phyloP scores from a whole-genome alignment of 768 basidiomycete species.

The Crassisporium funariophilum region DNA sequence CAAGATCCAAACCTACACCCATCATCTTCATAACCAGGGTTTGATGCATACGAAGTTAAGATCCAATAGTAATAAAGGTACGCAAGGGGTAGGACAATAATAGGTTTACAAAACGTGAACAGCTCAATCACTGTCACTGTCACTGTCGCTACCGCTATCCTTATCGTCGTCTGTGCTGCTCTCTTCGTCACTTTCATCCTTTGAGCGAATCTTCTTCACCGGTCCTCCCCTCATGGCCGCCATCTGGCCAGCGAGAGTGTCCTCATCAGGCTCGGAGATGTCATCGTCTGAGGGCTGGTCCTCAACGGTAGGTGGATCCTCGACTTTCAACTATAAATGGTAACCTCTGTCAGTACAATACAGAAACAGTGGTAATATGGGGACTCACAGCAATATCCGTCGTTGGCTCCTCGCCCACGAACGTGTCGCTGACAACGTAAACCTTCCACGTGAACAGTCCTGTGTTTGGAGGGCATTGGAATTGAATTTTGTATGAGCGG shows the following conservation, averaged over 20 bases:
- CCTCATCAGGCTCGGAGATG: conserved; percentile 98
- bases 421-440: conserved; percentile 85
- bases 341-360: conserved; percentile 12
- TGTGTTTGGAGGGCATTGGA: conserved; percentile 87
- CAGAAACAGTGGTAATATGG: not conserved
- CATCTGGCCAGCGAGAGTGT: conserved; percentile 96
- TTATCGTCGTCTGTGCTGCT: conserved; percentile 46
- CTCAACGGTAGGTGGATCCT: conserved; percentile 63
- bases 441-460: conserved; percentile 91
- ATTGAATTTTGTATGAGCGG: conserved; percentile 87
- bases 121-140: conserved; percentile 34
- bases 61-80: not conserved
- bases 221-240: conserved; percentile 88
- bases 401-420: conserved; percentile 77
- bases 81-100: not conserved
- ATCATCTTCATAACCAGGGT: too few relatives aligned
- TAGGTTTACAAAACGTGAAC: not conserved
- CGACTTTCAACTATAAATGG: conserved; percentile 79
- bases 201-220: conserved; percentile 67
- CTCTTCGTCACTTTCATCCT: conserved; percentile 56
- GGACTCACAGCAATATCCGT: conserved; percentile 70
- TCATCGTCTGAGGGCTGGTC: conserved; percentile 80
- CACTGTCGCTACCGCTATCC: conserved; percentile 55
- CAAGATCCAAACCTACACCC: too few relatives aligned
- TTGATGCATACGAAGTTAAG: too few relatives aligned